Evolutionary conservation across 345 rosid genomes (phyloP), one percentile per base, ranked within the genome.

Genomic region (Boechera stricta): DNA sequence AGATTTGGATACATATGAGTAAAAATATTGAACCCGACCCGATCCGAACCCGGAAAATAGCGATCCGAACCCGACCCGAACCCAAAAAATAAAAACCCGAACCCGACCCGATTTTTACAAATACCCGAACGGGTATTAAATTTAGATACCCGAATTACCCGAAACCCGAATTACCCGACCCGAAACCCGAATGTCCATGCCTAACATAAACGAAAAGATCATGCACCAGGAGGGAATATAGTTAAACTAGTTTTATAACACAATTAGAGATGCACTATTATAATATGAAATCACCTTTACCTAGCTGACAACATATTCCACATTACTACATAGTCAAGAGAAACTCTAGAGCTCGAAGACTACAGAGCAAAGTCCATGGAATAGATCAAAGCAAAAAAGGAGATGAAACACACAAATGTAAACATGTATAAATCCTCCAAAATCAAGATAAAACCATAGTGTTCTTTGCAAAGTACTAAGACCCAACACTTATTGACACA

Each of bases 311-410:
- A 54, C 51, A 68, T 39, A 39, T 49, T 31, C 53, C 21, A 64
- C 71, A 35, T 4, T 29, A 28, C 24, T 21, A 21, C 24, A 21
- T 21, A 21, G 24, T 21, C 24, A 21, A 21, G 24, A 21, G 24
- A 21, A 21, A 21, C 49, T 48, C 1, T 26, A 66, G 21, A 55
- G 18, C 21, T 42, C n/a, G 24, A 26, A 42, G 28, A 55, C 2
- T n/a, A 28, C 29, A 28, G 2, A 48, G 29, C 12, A 5, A 42
- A 4, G 11, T 16, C 9, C 29, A 69, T 32, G 24, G 3, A 71
- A 71, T 59, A 42, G 55, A 54, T 64, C 71, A 73, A 13, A 65
- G 57, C 60, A 65, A n/a, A 29, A 8, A 6, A 21, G 9, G 28
- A 44, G 9, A 74, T 64, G 31, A 28, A 7, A 72, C 16, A 62